Evolutionary conservation across 2,329 filamentous ascomycete genomes (phyloP).

Genomic region (Leptographium wingfieldii): DNA sequence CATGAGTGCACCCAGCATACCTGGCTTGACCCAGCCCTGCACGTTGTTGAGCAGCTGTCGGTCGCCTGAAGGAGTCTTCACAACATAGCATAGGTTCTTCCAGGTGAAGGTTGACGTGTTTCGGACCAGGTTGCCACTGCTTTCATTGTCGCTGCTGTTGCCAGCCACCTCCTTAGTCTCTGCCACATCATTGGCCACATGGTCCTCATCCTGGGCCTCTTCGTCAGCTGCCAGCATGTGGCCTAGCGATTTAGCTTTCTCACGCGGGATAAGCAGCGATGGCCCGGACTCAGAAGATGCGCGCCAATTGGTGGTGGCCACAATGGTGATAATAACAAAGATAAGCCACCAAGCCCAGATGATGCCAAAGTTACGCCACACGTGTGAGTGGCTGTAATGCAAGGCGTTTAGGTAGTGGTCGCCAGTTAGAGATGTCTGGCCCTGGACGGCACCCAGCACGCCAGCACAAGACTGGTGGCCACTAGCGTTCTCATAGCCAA

Average conservation of each 20-base stretch:
- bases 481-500: conserved; percentile 27
- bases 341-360: conserved; percentile 62
- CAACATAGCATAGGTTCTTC: conserved; percentile 59
- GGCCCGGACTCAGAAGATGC: conserved; percentile 3
- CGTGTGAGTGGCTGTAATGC: conserved; percentile 40
- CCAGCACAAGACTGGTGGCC: conserved; percentile 41
- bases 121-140: conserved; percentile 30
- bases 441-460: conserved; percentile 39
- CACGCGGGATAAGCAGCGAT: conserved; percentile 9
- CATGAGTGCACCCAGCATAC: conserved; percentile 69
- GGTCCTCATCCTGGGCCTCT: background rate
- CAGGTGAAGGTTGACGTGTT: conserved; percentile 63
- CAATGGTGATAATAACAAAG: conserved; percentile 57
- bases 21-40: conserved; percentile 73
- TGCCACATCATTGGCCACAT: background rate
- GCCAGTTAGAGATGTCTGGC: conserved; percentile 36
- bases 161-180: background rate
- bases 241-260: conserved; percentile 2
- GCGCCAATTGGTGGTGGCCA: conserved; percentile 6
- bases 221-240: background rate
- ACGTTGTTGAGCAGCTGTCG: conserved; percentile 65
- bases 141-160: background rate
- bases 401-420: conserved; percentile 28
- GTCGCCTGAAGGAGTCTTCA: conserved; percentile 48
- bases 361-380: conserved; percentile 69